phyloP scores from a whole-genome alignment of 306 rosid species.

The Glycine soja region DNA sequence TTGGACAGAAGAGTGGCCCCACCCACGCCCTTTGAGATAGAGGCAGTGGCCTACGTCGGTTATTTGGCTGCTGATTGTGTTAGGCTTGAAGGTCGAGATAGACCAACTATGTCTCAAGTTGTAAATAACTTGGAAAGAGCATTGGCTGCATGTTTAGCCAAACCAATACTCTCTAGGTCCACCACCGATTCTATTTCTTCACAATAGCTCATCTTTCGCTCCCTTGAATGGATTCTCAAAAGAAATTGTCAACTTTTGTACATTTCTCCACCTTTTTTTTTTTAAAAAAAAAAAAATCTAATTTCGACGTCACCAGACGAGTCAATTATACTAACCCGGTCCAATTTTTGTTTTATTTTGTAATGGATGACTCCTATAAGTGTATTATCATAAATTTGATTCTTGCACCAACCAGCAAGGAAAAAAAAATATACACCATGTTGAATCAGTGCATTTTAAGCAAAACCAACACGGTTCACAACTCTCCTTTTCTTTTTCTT shows the following conservation, averaged over 20 bases:
- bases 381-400: conserved; percentile 9
- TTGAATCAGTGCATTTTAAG: neutral
- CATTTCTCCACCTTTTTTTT: neutral
- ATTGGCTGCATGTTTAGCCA: conserved; percentile 62
- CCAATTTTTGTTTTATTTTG: conserved; percentile 1
- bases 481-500: neutral
- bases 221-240: neutral
- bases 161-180: conserved; percentile 54
- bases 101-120: conserved; percentile 74
- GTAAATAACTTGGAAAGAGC: conserved; percentile 73
- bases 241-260: conserved; percentile 32
- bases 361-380: neutral
- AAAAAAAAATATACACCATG: neutral
- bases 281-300: neutral
- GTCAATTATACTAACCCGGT: neutral
- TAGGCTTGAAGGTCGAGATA: conserved; percentile 58
- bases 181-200: conserved; percentile 34
- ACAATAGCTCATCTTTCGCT: neutral
- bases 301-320: conserved; percentile 13
- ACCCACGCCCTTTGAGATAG: conserved; percentile 82
- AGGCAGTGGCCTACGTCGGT: conserved; percentile 80
- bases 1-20: conserved; percentile 73
- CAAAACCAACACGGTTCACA: too few species aligned
- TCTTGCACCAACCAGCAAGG: neutral
- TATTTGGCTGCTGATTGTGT: conserved; percentile 89